Base-by-base conservation (phyloP, 2,329 filamentous ascomycete genomes). In the Passalora sequoiae region DNA sequence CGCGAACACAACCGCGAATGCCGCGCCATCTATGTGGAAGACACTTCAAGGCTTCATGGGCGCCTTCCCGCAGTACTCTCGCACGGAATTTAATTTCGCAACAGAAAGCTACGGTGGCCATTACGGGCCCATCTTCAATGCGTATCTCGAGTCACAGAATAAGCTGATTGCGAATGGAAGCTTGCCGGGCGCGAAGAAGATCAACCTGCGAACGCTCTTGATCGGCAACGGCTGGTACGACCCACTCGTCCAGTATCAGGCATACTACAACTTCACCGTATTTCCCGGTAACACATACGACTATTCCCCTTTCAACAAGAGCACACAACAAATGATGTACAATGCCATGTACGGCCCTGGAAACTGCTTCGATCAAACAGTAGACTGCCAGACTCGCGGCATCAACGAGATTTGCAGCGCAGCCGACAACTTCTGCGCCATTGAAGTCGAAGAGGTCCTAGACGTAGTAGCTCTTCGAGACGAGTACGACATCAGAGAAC, bases 11-110 rank as follows among this genome's bases (percentile, higher is more conserved):
- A 80, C 76, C 1, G 52, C 64, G 12, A 65, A 61, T 41, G 76
- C 77, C 2, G 77, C 77, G 3, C 75, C 75, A 1, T 74, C 74
- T 42, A 77, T 81, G 65, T 81, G 75, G 74, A 76, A 74, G 60
- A 77, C 75, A 0, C 57, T 81, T 19, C 78, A 81, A 55, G 77
- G 76, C 1, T 81, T 82, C 60, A 77, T 80, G 71, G 77, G 77
- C 2, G 77, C 71, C 0, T 81, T 81, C 56, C 77, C 10, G 3
- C 50, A 55, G 31, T 55, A 55, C 32, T 47, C 52, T 8, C 29
- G 46, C 19, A 47, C 58, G 29, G 60, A 58, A 4, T 60, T 65
- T 47, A 57, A 62, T 41, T 64, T 65, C 36, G 56, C 58, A 17
- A 57, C 57, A 4, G 56, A 60, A 31, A 50, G 44, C 15, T 61